Evolutionary conservation across 108 stramenopile species (phyloP).

Genomic region (Nannochloropsis oceanica): DNA sequence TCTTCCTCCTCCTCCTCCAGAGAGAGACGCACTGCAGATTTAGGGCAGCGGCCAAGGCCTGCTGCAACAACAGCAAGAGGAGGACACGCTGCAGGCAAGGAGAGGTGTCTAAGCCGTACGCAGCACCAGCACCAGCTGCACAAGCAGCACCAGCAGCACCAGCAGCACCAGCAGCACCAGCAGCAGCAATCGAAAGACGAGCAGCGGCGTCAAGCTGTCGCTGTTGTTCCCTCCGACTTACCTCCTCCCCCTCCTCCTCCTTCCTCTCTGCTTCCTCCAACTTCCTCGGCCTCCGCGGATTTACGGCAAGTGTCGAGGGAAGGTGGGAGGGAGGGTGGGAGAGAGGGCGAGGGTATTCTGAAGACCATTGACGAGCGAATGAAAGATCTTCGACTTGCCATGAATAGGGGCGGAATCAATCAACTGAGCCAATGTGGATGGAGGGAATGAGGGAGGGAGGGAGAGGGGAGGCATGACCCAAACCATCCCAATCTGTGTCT

Average conservation of each 20-base stretch:
- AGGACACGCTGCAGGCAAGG: no score
- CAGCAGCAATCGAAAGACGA: no score
- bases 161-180: no score
- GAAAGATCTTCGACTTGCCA: neutral
- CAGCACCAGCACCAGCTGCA: no score
- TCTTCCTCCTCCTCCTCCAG: no score
- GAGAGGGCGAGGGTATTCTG: neutral
- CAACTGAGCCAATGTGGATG: neutral
- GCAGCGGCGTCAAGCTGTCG: no score
- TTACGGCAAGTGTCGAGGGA: neutral
- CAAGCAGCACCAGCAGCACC: no score
- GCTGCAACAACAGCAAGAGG: no score
- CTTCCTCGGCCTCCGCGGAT: neutral
- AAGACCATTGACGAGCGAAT: neutral
- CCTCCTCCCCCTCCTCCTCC: neutral
- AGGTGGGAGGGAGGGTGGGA: neutral
- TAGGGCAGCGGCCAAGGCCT: no score
- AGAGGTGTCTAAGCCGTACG: no score
- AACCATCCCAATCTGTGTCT: no score
- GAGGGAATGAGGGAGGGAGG: neutral
- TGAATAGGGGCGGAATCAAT: neutral
- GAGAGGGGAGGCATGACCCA: neutral
- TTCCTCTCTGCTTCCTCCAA: neutral
- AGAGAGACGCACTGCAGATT: no score
- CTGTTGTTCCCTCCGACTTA: neutral